Evolutionary conservation across 2,329 filamentous ascomycete species (phyloP).

Genomic region (Onygenales sp.): DNA sequence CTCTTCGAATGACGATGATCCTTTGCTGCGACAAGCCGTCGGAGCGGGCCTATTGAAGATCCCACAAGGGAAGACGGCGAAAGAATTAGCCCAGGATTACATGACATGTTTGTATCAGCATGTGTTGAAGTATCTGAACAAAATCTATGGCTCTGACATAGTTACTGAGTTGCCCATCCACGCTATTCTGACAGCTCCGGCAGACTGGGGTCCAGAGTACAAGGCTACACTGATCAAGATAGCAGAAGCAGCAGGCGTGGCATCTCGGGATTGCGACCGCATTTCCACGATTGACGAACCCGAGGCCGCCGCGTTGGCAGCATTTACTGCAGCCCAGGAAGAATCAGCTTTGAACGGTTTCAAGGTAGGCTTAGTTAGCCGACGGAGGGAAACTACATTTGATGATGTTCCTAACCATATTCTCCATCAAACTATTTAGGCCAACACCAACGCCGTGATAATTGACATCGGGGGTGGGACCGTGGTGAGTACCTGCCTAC

Average conservation of each 20-base stretch:
- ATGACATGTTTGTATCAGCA: slow-evolving; percentile 7
- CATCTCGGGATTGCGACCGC: slow-evolving; percentile 5
- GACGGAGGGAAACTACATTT: no score
- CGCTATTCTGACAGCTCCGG: slow-evolving; percentile 13
- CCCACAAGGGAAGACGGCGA: slow-evolving; percentile 6
- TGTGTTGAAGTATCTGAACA: slow-evolving; percentile 3
- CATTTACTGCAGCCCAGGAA: slow-evolving; percentile 3
- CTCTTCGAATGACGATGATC: slow-evolving; percentile 8
- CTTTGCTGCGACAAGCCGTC: slow-evolving; percentile 6
- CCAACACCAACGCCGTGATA: slow-evolving; percentile 6
- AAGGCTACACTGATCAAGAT: slow-evolving; percentile 4
- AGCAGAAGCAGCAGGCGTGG: slow-evolving; percentile 11
- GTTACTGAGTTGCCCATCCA: slow-evolving; percentile 4
- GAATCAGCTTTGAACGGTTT: background rate
- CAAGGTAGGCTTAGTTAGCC: background rate
- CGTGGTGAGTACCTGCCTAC: slow-evolving; percentile 3
- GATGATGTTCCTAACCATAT: no score
- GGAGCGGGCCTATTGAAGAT: slow-evolving; percentile 7
- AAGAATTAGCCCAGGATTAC: slow-evolving; percentile 1
- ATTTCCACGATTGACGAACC: slow-evolving; percentile 13
- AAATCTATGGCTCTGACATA: background rate
- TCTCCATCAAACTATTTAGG: background rate
- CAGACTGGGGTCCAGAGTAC: slow-evolving; percentile 10
- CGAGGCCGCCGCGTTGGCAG: slow-evolving; percentile 11
- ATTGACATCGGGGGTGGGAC: slow-evolving; percentile 16